Evolutionary conservation across 257 asterid species (phyloP).

Genomic region (Rubia yunnanensis): DNA sequence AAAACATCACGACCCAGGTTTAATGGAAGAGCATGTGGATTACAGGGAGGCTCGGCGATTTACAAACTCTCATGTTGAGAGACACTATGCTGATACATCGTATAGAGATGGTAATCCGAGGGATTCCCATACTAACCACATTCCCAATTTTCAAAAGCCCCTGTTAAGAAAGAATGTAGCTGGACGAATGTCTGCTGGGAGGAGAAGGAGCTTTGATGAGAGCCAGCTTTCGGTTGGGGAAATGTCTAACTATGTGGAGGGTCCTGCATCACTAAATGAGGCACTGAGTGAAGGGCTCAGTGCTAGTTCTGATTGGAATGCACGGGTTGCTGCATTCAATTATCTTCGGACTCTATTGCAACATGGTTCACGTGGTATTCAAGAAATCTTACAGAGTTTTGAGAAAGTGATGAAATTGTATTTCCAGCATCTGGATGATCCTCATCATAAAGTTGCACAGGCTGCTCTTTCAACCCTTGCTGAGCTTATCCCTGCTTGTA

Average conservation of each 20-base stretch:
- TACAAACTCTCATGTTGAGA: slow-evolving; percentile 45
- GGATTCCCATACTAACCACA: slow-evolving; percentile 51
- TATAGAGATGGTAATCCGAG: slow-evolving; percentile 62
- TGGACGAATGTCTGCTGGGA: slow-evolving; percentile 78
- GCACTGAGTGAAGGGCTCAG: slow-evolving; percentile 89
- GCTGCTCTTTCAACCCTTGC: slow-evolving; percentile 98
- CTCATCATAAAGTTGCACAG: slow-evolving; percentile 99
- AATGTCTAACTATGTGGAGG: slow-evolving; percentile 62
- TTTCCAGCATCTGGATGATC: slow-evolving; percentile 98
- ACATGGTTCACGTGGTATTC: slow-evolving; percentile 91
- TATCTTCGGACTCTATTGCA: slow-evolving; percentile 64
- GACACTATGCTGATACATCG: slow-evolving; percentile 58
- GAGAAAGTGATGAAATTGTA: slow-evolving; percentile 98
- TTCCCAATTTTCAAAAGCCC: slow-evolving; percentile 97
- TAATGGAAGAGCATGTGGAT: slow-evolving; percentile 61
- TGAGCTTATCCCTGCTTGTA: slow-evolving; percentile 90
- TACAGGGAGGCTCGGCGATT: slow-evolving; percentile 62
- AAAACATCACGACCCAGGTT: slow-evolving; percentile 60
- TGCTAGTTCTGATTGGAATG: slow-evolving; percentile 96
- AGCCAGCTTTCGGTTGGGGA: slow-evolving; percentile 75
- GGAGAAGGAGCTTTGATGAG: slow-evolving; percentile 97
- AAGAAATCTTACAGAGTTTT: slow-evolving; percentile 88
- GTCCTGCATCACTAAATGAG: slow-evolving; percentile 84
- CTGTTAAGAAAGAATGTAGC: slow-evolving; percentile 71
- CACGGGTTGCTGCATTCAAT: slow-evolving; percentile 89